Conservation (phyloP, 306 rosid genomes). For the Arachis hypogaea region DNA sequence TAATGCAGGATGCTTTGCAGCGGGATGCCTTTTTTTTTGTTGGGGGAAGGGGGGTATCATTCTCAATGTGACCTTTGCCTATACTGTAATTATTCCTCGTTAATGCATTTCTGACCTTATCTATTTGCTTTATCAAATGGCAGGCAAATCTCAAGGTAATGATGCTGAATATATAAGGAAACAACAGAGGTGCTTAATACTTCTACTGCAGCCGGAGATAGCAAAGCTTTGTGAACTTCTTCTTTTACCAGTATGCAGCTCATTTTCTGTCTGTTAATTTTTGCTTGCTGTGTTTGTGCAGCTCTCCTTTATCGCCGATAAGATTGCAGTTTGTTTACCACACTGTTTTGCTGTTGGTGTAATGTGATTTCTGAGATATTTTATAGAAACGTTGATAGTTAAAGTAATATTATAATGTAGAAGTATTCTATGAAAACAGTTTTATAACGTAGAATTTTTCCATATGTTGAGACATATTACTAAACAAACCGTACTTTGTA, state of each 20-base stretch:
- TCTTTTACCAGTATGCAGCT: conserved; percentile 49
- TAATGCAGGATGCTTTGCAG: too few species aligned
- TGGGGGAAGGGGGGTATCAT: neutral
- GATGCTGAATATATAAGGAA: conserved; percentile 44
- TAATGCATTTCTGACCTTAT: conserved; percentile 25
- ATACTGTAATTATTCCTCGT: conserved; percentile 25
- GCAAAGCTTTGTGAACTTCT: conserved; percentile 50
- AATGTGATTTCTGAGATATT: conserved; percentile 12
- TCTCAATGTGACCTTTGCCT: conserved; percentile 8
- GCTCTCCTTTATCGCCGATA: conserved; percentile 20
- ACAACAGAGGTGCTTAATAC: conserved; percentile 47
- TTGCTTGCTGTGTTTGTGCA: conserved; percentile 29
- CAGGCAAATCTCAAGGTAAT: conserved; percentile 40
- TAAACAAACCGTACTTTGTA: conserved; percentile 3
- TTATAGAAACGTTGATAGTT: neutral
- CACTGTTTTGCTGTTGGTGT: conserved; percentile 21
- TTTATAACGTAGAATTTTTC: neutral
- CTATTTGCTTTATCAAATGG: conserved; percentile 37
- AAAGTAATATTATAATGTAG: conserved; percentile 9
- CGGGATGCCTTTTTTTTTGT: too few species aligned
- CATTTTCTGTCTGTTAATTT: conserved; percentile 26
- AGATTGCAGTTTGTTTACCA: conserved; percentile 24
- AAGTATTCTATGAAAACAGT: neutral
- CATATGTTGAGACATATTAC: conserved; percentile 3
- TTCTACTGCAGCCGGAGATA: conserved; percentile 48